These are phyloP conservation scores for Aciculosporium take DNA, from an alignment of 2,329 filamentous ascomycete species.

Conservation along the genomic window DNA sequence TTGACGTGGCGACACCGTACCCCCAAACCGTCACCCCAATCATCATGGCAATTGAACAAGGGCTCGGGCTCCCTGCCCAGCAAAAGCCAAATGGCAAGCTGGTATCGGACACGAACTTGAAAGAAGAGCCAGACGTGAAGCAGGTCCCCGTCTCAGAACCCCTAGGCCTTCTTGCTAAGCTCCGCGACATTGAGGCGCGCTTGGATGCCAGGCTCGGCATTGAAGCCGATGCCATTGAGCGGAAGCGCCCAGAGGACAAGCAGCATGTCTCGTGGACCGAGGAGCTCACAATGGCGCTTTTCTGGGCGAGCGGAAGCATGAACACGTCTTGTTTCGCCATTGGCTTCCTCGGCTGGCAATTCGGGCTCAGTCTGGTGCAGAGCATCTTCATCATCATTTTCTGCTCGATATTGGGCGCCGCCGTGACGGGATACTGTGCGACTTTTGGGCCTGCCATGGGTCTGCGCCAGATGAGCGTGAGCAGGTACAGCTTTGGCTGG, in stretches of 20 bases:
- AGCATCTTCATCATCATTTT: conserved; percentile 31
- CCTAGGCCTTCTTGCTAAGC: conserved; percentile 18
- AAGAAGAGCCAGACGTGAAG: background rate
- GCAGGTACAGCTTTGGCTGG: conserved; percentile 35
- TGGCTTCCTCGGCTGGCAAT: conserved; percentile 34
- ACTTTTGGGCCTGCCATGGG: conserved; percentile 35
- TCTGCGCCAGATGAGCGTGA: conserved; percentile 35
- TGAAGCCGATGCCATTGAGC: conserved; percentile 31
- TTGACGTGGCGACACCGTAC: too few species aligned
- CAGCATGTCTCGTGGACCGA: conserved; percentile 19
- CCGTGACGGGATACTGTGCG: conserved; percentile 29
- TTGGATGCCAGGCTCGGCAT: conserved; percentile 33
- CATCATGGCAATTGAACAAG: conserved; percentile 1
- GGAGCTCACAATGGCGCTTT: conserved; percentile 33
- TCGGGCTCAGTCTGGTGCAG: conserved; percentile 31
- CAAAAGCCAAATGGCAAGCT: background rate
- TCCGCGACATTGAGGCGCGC: conserved; percentile 27
- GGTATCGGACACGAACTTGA: background rate
- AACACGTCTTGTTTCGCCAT: conserved; percentile 37
- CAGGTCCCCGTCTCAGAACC: background rate
- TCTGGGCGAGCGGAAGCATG: conserved; percentile 38
- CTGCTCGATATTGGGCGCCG: conserved; percentile 24
- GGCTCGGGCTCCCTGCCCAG: background rate
- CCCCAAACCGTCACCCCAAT: too few species aligned
- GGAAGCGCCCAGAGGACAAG: conserved; percentile 30